Percentiles rank a stretch among this genome's conserved stretches.
These are phyloP conservation scores for Leishmania arabica DNA, from an alignment of 208 protist species.

Conservation along the genomic window DNA sequence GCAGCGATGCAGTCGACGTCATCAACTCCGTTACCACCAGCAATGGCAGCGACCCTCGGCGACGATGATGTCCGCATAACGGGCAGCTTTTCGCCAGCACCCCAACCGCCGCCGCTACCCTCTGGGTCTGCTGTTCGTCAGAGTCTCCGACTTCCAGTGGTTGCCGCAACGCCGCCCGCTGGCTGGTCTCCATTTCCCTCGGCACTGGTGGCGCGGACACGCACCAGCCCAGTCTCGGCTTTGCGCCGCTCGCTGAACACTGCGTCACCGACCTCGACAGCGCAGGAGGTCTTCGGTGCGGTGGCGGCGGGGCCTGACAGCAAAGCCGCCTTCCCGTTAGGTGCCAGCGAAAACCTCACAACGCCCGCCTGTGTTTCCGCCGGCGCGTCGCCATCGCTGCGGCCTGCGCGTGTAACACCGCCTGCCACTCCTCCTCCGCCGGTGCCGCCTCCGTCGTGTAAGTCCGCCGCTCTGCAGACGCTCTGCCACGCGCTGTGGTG, in stretches of 20 bases:
- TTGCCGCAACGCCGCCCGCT: neutral
- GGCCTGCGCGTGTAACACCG: neutral
- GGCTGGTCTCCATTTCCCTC: neutral
- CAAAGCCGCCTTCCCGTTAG: neutral
- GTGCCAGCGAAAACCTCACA: neutral
- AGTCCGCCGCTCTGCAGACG: conserved; percentile 26
- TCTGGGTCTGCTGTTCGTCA: neutral
- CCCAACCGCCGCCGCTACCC: neutral
- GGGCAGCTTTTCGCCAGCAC: neutral
- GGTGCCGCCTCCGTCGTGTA: neutral
- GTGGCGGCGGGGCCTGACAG: neutral
- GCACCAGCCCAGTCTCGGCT: neutral
- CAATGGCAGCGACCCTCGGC: neutral
- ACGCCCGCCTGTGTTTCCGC: neutral
- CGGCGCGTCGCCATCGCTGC: neutral
- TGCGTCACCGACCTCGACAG: neutral
- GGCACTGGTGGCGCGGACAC: neutral
- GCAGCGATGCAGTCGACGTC: neutral
- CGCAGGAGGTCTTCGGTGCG: neutral
- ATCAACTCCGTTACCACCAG: conserved; percentile 3
- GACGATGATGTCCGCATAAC: neutral
- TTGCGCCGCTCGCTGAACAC: neutral
- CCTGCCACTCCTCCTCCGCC: neutral
- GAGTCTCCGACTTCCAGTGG: conserved; percentile 1
- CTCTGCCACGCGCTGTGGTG: conserved; percentile 55